Conservation (phyloP, 345 rosid genomes). For the Aethionema arabicum region DNA sequence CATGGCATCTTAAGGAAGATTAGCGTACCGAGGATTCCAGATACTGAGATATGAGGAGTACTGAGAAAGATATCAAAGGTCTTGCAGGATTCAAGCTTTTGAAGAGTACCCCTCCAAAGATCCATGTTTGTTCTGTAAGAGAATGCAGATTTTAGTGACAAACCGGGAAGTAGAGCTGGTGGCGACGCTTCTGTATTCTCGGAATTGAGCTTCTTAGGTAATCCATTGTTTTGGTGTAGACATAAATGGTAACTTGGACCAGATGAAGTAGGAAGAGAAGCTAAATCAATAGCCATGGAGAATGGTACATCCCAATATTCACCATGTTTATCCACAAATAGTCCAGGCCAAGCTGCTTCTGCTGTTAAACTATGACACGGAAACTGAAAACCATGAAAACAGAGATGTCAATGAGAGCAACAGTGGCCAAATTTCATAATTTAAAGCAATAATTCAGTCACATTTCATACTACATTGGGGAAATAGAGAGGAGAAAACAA, state of each 20-base stretch:
- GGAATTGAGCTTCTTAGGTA: slow-evolving; percentile 43
- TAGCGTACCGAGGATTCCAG: slow-evolving; percentile 70
- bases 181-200: slow-evolving; percentile 45
- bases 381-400: slow-evolving; percentile 48
- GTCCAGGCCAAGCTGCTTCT: slow-evolving; percentile 77
- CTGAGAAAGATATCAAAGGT: slow-evolving; percentile 79
- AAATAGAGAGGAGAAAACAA: slow-evolving; percentile 3
- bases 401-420: not conserved
- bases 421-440: not conserved
- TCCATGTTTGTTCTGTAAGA: slow-evolving; percentile 62
- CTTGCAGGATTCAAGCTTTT: slow-evolving; percentile 59
- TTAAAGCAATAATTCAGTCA: not conserved
- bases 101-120: slow-evolving; percentile 73
- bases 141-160: slow-evolving; percentile 58
- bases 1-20: not conserved
- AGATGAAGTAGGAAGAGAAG: slow-evolving; percentile 64
- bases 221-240: slow-evolving; percentile 60
- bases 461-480: slow-evolving; percentile 6
- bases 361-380: slow-evolving; percentile 59
- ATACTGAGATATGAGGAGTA: slow-evolving; percentile 71
- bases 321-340: slow-evolving; percentile 60
- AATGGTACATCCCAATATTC: slow-evolving; percentile 88
- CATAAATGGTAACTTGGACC: slow-evolving; percentile 69
- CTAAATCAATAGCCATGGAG: slow-evolving; percentile 63
- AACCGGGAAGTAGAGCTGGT: slow-evolving; percentile 64